Evolutionary conservation across 2,329 filamentous ascomycete species (phyloP).

Genomic region (Lojkania enalia): DNA sequence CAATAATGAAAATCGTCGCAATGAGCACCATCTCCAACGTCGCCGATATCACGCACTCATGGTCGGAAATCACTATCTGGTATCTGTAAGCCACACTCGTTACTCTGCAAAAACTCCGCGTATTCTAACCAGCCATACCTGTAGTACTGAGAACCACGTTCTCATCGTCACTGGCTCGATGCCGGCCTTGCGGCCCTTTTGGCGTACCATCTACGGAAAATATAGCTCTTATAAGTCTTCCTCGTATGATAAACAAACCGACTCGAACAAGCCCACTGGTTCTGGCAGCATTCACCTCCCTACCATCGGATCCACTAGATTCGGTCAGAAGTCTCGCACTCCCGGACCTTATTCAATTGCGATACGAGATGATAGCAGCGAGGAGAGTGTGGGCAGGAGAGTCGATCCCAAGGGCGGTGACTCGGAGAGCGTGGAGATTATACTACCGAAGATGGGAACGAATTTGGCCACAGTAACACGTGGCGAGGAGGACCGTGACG

Average conservation of each 20-base stretch:
- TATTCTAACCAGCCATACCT: too few relatives aligned
- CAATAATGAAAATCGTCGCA: conserved; percentile 13
- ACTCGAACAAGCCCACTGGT: not conserved
- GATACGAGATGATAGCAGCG: not conserved
- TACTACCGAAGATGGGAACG: not conserved
- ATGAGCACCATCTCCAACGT: conserved; percentile 12
- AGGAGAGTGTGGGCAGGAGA: not conserved
- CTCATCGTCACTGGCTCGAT: conserved; percentile 2
- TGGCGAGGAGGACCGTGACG: not conserved
- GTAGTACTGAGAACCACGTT: not conserved
- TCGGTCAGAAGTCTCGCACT: not conserved
- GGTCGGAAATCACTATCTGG: conserved; percentile 11
- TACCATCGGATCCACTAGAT: not conserved
- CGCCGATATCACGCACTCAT: conserved; percentile 11
- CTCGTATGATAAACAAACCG: not conserved
- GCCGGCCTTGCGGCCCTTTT: conserved; percentile 3
- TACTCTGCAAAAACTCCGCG: too few relatives aligned
- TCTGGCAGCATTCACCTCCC: not conserved
- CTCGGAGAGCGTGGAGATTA: conserved; percentile 4
- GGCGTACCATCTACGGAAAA: conserved; percentile 2
- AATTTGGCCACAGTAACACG: not conserved
- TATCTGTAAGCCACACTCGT: conserved; percentile 4
- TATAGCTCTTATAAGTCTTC: conserved; percentile 3
- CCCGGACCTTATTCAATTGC: not conserved
- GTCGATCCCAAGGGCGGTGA: not conserved